Conservation (phyloP, 805 yeast genomes). For the Yamadazyma sp. region DNA sequence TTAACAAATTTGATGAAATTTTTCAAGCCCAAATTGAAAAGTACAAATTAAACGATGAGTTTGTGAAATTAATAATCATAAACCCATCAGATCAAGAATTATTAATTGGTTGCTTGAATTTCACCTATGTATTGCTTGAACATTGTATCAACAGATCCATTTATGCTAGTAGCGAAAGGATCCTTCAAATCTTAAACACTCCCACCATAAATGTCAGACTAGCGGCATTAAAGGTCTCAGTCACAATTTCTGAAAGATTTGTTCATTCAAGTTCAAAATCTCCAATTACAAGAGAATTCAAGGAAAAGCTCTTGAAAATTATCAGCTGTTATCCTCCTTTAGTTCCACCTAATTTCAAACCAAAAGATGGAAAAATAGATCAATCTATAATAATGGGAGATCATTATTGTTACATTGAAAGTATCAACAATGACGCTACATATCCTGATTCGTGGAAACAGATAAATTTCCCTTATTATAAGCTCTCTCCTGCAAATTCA, state of each 20-base stretch:
- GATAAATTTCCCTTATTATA: conserved; percentile 26
- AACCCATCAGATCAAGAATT: conserved; percentile 43
- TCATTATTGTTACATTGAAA: conserved; percentile 46
- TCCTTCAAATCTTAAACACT: conserved; percentile 56
- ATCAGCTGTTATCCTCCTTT: conserved; percentile 53
- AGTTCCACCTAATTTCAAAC: conserved; percentile 28
- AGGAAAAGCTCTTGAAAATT: conserved; percentile 48
- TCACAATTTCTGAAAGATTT: conserved; percentile 59
- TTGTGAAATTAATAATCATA: conserved; percentile 47
- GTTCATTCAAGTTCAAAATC: conserved; percentile 44
- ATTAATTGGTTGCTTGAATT: conserved; percentile 53
- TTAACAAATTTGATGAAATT: conserved; percentile 72
- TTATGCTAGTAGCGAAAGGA: conserved; percentile 62
- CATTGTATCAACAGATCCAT: conserved; percentile 66
- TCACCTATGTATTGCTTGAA: conserved; percentile 61
- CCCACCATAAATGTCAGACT: conserved; percentile 59
- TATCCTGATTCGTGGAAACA: conserved; percentile 11
- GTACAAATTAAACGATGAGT: conserved; percentile 48
- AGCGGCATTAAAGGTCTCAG: conserved; percentile 58
- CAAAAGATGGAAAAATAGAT: conserved; percentile 1
- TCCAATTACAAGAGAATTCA: conserved; percentile 42
- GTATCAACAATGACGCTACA: conserved; percentile 5
- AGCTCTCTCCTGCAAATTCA: conserved; percentile 50
- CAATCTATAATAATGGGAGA: conserved; percentile 27
- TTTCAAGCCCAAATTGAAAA: conserved; percentile 52